A percentile compares a stretch with the other conserved stretches of the same genome.
Conservation (phyloP, 148 eudicot species). For the Suaeda aralocaspica region DNA sequence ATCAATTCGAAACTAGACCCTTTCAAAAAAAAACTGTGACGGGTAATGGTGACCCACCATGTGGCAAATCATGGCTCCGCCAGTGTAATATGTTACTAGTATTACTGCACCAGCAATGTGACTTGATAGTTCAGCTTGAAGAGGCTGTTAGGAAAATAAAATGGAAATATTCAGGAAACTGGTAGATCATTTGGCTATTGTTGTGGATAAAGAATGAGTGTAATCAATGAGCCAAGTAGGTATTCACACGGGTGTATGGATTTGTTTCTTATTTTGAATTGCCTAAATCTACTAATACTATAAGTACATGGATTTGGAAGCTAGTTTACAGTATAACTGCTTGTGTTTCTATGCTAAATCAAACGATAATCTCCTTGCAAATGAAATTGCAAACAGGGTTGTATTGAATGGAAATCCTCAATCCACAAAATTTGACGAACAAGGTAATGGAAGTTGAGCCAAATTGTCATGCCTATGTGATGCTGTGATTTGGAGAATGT, state of each 20-base stretch:
- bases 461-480: slow-evolving; percentile 30
- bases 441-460: slow-evolving; percentile 11
- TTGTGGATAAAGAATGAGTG: neutral
- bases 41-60: slow-evolving; percentile 39
- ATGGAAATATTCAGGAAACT: neutral
- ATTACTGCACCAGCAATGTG: neutral
- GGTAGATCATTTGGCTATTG: neutral
- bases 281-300: neutral
- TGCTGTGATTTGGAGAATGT: slow-evolving; percentile 46
- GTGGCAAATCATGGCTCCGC: neutral
- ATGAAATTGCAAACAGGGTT: no score
- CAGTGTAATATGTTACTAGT: neutral
- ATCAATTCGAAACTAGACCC: no score
- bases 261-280: slow-evolving; percentile 4
- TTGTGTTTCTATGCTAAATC: no score
- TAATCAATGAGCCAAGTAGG: slow-evolving; percentile 2
- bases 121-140: neutral
- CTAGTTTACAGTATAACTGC: neutral
- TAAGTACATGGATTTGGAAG: neutral
- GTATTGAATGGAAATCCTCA: no score
- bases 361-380: no score
- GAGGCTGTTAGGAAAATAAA: neutral
- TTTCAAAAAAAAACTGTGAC: no score
- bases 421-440: neutral
- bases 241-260: neutral